These are phyloP conservation scores for Wickerhamiella vanderwaltii DNA, from an alignment of 805 yeast species.

Conservation along the genomic window DNA sequence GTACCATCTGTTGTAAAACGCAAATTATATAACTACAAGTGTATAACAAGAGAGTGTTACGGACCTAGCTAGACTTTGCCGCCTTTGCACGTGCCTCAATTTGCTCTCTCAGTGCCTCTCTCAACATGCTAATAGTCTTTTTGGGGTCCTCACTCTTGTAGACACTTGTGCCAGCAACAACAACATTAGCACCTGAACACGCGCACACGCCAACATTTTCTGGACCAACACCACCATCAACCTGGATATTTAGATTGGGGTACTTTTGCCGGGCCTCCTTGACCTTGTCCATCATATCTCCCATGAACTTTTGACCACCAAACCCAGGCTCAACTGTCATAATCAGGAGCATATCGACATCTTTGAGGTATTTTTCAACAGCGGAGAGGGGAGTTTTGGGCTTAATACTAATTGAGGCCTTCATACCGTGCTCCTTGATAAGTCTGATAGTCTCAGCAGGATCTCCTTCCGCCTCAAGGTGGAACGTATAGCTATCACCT, in stretches of 20 bases:
- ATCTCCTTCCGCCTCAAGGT: constrained; percentile 72
- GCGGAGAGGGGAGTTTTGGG: constrained; percentile 87
- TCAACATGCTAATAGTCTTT: constrained; percentile 58
- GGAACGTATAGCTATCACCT: constrained; percentile 93
- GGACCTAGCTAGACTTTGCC: too few species aligned
- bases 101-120: too few species aligned
- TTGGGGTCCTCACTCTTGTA: constrained; percentile 74
- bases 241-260: constrained; percentile 80
- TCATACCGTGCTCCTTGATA: constrained; percentile 72
- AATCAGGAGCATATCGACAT: constrained; percentile 85
- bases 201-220: constrained; percentile 81
- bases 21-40: too few species aligned
- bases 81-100: too few species aligned
- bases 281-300: constrained; percentile 93
- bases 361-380: constrained; percentile 58
- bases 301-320: constrained; percentile 96
- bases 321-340: constrained; percentile 99
- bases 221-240: constrained; percentile 90
- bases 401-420: constrained; percentile 87
- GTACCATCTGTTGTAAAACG: too few species aligned
- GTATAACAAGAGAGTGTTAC: too few species aligned
- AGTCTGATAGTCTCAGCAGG: constrained; percentile 61
- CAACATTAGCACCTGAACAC: constrained; percentile 94
- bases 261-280: constrained; percentile 55
- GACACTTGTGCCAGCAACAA: constrained; percentile 94